Base-by-base conservation (phyloP, 768 basidiomycete species). In the Solioccasus polychromus region DNA sequence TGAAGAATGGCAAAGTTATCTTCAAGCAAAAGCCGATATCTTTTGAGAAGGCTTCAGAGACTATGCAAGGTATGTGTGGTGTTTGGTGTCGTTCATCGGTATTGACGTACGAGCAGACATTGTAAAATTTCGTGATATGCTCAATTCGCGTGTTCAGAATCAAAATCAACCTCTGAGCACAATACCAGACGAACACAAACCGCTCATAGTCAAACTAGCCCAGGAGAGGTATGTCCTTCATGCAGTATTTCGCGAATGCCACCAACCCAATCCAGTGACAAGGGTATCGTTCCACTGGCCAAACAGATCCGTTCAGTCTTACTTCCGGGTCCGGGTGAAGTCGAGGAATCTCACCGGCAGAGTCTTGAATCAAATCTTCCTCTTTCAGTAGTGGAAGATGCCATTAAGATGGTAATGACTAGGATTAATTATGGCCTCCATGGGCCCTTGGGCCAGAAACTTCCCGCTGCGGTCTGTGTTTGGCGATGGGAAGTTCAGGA, bases 401-500 rank as follows among this genome's bases (percentile, higher is more conserved):
- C 81, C 11, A 83, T 94, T 40, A 81, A 77, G 59, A 55, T 68
- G 3, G 62, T 85, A 10, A 78, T 89, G 45, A 70, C 62, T 23
- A 82, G 92, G 14, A 78, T 75, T 22, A 93, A 95, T 63, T 94
- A 94, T 58, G 92, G 92, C 2, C 64, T 93, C 5, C 81, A 88
- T 42, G 52, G 30, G 19, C 66, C 69, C 2, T 57, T 68, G 15
- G 77, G 77, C 28, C 68, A 69, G 42, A 87, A 77, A 59, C 57
- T 71, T 18, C 82, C 85, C 12, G 78, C 83, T 7, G 68, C 77
- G n/a, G 66, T 88, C 26, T 83, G 78, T 50, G 69, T 86, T 18
- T 94, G 89, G 90, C 73, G 88, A 41, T 95, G 92, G 92, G 92
- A 95, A 62, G 82, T 88, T 10, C 80, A 78, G 55, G 73, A 78